Conservation (phyloP, 1,139 yeast genomes). For the Fermentozyma sake region DNA sequence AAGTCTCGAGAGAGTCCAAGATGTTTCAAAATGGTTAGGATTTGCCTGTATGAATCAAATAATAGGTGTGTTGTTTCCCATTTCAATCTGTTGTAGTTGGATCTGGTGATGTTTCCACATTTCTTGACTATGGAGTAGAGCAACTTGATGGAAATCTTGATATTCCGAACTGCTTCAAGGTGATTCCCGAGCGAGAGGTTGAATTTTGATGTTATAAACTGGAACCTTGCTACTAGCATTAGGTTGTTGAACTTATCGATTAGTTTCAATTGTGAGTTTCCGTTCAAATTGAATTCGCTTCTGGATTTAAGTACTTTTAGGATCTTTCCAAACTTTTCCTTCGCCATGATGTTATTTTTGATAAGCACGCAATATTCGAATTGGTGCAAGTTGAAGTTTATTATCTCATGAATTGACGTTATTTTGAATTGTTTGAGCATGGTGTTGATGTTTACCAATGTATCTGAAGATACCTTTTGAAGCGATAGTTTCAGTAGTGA, state of each 20-base stretch:
- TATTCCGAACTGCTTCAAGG: slow-evolving; percentile 23
- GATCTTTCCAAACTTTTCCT: slow-evolving; percentile 19
- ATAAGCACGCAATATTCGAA: slow-evolving; percentile 19
- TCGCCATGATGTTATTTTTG: slow-evolving; percentile 14
- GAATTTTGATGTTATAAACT: slow-evolving; percentile 23
- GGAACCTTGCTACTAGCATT: slow-evolving; percentile 32
- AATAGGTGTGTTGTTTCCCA: slow-evolving; percentile 34
- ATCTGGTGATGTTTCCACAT: slow-evolving; percentile 21
- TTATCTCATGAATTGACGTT: slow-evolving; percentile 7
- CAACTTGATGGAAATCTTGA: slow-evolving; percentile 38
- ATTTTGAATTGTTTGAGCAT: slow-evolving; percentile 11
- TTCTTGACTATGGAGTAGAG: slow-evolving; percentile 39
- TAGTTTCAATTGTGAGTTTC: slow-evolving; percentile 14
- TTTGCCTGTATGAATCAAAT: slow-evolving; percentile 26
- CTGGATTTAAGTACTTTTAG: slow-evolving; percentile 21
- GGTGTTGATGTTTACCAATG: slow-evolving; percentile 12
- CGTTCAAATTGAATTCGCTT: slow-evolving; percentile 24
- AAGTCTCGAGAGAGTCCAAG: slow-evolving; percentile 55
- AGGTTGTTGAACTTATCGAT: slow-evolving; percentile 28
- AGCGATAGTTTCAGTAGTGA: slow-evolving; percentile 11
- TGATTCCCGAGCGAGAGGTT: slow-evolving; percentile 12
- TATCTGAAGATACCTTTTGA: slow-evolving; percentile 10
- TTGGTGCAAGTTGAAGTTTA: slow-evolving; percentile 25
- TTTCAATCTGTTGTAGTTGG: slow-evolving; percentile 21
- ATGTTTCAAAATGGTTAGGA: slow-evolving; percentile 34